phyloP scores from a whole-genome alignment of 768 basidiomycete genomes.

The Pholiota conissans region DNA sequence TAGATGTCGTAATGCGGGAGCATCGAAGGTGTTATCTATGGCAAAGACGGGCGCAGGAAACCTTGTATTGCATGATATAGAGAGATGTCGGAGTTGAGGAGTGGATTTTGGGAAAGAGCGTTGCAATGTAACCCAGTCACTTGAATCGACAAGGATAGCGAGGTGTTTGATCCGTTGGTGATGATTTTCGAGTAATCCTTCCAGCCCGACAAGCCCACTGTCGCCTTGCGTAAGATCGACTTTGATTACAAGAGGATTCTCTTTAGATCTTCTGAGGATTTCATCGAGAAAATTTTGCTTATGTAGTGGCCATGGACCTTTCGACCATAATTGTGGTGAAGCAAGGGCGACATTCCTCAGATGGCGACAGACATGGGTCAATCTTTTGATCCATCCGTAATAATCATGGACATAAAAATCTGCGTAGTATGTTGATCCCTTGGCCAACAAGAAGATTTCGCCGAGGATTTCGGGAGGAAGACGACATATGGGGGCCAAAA shows the following conservation, averaged over 20 bases:
- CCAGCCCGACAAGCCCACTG: not conserved
- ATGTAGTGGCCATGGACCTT: not conserved
- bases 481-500: conserved; percentile 30
- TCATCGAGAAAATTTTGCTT: too few relatives aligned
- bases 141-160: not conserved
- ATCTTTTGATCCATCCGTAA: not conserved
- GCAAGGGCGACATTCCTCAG: not conserved
- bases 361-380: not conserved
- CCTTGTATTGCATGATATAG: not conserved
- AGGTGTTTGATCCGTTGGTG: not conserved
- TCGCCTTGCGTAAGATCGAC: not conserved
- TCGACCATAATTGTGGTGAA: not conserved
- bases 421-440: not conserved
- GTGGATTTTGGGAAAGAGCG: not conserved
- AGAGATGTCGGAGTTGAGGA: not conserved
- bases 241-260: not conserved
- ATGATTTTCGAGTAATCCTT: not conserved
- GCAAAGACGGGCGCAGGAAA: too few relatives aligned
- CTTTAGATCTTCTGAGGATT: not conserved
- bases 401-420: not conserved
- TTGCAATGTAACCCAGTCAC: not conserved
- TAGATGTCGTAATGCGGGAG: not conserved
- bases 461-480: conserved; percentile 45
- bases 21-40: not conserved
- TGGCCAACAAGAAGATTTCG: conserved; percentile 31